phyloP scores from a whole-genome alignment of 2,329 filamentous ascomycete species.

The Colletotrichum lentis region DNA sequence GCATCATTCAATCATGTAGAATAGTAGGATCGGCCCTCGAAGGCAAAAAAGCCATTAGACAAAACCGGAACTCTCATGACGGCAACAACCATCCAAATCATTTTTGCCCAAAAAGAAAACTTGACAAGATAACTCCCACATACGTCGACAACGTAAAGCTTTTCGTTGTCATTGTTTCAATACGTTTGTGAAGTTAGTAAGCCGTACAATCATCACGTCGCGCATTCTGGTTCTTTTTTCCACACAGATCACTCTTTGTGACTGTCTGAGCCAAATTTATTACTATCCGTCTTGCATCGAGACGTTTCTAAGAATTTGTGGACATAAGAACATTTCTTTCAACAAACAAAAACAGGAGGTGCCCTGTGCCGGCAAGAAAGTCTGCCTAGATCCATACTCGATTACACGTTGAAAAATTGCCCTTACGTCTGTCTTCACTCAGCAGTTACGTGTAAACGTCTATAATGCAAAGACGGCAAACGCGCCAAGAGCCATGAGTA shows the following conservation, averaged over 20 bases:
- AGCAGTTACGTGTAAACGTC: background rate
- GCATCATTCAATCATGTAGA: slow-evolving; percentile 21
- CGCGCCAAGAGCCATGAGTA: slow-evolving; percentile 26
- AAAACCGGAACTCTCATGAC: slow-evolving; percentile 9
- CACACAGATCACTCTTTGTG: too few species aligned
- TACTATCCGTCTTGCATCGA: too few species aligned
- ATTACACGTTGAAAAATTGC: background rate
- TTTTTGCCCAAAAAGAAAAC: too few species aligned
- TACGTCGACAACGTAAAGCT: background rate
- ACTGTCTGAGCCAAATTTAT: background rate
- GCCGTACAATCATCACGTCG: background rate
- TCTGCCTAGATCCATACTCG: background rate
- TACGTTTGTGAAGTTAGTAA: background rate
- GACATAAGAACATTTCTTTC: background rate
- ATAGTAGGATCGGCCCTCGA: slow-evolving; percentile 11
- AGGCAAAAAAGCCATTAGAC: slow-evolving; percentile 4
- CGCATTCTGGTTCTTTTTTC: background rate
- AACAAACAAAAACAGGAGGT: background rate
- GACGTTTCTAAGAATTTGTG: background rate
- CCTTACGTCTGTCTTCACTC: background rate
- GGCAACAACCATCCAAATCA: background rate
- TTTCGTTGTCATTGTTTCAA: background rate
- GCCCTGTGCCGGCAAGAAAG: background rate
- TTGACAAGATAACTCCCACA: background rate
- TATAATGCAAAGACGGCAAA: slow-evolving; percentile 22